phyloP scores from a whole-genome alignment of 441 rosid species.

The Populus hybrid region DNA sequence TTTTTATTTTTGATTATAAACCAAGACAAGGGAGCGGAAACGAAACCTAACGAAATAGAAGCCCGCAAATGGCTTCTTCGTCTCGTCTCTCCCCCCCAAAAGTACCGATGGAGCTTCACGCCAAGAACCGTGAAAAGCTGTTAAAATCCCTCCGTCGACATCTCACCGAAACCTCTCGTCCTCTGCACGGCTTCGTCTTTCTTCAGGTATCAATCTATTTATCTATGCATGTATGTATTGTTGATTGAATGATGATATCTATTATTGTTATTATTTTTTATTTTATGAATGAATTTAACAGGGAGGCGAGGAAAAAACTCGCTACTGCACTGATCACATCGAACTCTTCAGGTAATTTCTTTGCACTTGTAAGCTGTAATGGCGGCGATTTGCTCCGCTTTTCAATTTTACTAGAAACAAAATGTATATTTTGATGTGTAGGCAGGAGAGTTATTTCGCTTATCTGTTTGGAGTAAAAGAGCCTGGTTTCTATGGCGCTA shows the following conservation, averaged over 20 bases:
- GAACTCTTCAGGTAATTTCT: conserved; percentile 77
- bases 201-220: conserved; percentile 46
- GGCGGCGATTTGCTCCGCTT: background rate
- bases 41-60: background rate
- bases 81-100: conserved; percentile 53
- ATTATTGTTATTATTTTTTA: background rate
- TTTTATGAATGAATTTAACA: conserved; percentile 11
- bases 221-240: background rate
- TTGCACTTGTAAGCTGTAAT: background rate
- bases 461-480: conserved; percentile 82
- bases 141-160: conserved; percentile 42
- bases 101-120: conserved; percentile 74
- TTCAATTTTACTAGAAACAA: background rate
- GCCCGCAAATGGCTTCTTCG: conserved; percentile 40
- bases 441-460: conserved; percentile 95
- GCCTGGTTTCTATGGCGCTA: conserved; percentile 85
- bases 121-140: conserved; percentile 62
- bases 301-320: conserved; percentile 86
- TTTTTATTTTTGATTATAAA: too few relatives aligned
- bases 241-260: background rate
- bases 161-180: conserved; percentile 44
- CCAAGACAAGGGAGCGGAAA: background rate
- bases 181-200: conserved; percentile 62
- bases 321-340: conserved; percentile 82
- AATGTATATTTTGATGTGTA: conserved; percentile 22